phyloP scores from a whole-genome alignment of 2,329 filamentous ascomycete genomes.

The Capronia epimyces region DNA sequence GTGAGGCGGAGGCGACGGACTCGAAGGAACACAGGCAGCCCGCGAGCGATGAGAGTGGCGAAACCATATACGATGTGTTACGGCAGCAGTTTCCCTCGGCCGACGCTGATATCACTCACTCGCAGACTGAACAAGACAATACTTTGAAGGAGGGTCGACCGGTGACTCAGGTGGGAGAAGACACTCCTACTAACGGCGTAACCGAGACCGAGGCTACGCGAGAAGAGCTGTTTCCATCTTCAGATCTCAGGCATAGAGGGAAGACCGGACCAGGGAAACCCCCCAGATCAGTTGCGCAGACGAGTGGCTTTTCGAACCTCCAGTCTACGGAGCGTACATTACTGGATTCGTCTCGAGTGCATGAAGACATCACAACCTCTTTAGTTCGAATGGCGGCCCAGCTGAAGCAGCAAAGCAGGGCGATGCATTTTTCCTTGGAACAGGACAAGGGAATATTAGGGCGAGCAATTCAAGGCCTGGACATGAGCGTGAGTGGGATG shows the following conservation, averaged over 20 bases:
- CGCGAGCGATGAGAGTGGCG: slow-evolving; percentile 18
- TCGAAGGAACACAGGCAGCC: slow-evolving; percentile 9
- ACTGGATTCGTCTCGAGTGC: slow-evolving; percentile 70
- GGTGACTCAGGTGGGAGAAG: slow-evolving; percentile 6
- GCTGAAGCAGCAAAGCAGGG: slow-evolving; percentile 26
- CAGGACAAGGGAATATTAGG: slow-evolving; percentile 63
- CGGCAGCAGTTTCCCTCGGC: slow-evolving; percentile 6
- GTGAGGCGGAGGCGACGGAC: slow-evolving; percentile 21
- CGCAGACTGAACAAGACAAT: slow-evolving; percentile 5
- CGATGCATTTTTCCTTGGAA: slow-evolving; percentile 26
- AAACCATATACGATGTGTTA: slow-evolving; percentile 24
- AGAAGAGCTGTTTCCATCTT: slow-evolving; percentile 20
- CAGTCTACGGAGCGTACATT: slow-evolving; percentile 64
- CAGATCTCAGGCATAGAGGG: slow-evolving; percentile 22
- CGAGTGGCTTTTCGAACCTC: slow-evolving; percentile 32
- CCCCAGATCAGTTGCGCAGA: slow-evolving; percentile 20
- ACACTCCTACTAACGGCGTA: not conserved
- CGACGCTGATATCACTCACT: not conserved
- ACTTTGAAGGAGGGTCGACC: slow-evolving; percentile 12
- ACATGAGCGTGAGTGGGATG: slow-evolving; percentile 70
- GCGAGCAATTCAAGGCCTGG: slow-evolving; percentile 67
- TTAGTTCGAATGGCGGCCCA: slow-evolving; percentile 71
- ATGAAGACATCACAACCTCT: slow-evolving; percentile 73
- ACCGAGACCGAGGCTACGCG: not conserved
- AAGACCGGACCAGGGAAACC: slow-evolving; percentile 7